Evolutionary conservation across 108 stramenopile genomes (phyloP), one percentile per base, ranked within the genome.

Genomic region (Nitzschia inconspicua): DNA sequence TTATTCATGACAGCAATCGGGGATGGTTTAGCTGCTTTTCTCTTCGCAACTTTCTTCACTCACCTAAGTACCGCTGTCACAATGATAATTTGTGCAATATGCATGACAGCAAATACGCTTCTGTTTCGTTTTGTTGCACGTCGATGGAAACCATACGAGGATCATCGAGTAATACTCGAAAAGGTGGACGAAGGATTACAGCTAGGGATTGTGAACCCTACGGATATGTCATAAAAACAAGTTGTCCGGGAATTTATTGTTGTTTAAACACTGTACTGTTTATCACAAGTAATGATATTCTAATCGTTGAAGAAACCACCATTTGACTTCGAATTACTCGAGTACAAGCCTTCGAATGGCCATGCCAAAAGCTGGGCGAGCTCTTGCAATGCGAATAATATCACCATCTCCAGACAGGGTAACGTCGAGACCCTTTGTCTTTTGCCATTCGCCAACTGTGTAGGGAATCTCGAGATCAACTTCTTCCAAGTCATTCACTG

Each of bases 1-100:
- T 63, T 83, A 2, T 40, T 78, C 3, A 82, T 63, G 60, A 81
- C 72, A 6, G 73, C 83, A 0, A 44, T 85, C 22, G 88, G 88
- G 2, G 79, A 87, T 48, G 44, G 78, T 23, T 54, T 87, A 8
- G 79, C 73, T 23, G 82, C 78, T 1, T 16, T 82, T 20, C 39
- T 77, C 13, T 77, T 65, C 37, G 63, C 62, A 28, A 62, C 57
- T 19, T 47, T 77, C 16, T 77, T 77, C 63, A 29, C 57, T 4
- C n/a, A 62, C 26, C 13, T 70, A 32, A 47, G 43, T 22, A 24
- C 23, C 13, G 54, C 52, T 6, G 35, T 36, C 6, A 52, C 62
- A 27, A 44, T 77, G 76, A 9, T 44, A 9, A 44, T 44, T 25
- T 77, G 76, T 57, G 68, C 63, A 3, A 28, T 54, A 8, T 47